Evolutionary conservation across 306 rosid genomes (phyloP).

Genomic region (Coriaria nepalensis): DNA sequence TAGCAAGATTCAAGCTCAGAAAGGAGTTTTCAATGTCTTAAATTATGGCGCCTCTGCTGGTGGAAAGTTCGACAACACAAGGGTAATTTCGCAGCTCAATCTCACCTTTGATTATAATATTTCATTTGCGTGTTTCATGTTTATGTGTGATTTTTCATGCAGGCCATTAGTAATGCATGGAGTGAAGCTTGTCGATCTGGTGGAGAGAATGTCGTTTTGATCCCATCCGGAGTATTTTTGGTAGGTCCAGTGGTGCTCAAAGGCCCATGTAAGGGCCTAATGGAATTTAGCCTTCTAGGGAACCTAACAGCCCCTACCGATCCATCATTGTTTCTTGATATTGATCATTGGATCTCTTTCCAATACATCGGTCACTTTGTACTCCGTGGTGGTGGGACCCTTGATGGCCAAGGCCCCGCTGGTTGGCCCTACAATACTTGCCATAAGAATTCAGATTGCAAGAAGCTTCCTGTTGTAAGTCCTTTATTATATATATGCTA

Average conservation of each 20-base stretch:
- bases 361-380: constrained; percentile 2
- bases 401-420: constrained; percentile 20
- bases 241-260: constrained; percentile 5
- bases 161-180: constrained; percentile 19
- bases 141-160: background rate
- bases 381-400: constrained; percentile 16
- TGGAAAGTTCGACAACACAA: constrained; percentile 17
- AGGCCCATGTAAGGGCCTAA: constrained; percentile 21
- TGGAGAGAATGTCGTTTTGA: constrained; percentile 9
- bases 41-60: constrained; percentile 10
- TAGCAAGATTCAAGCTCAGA: constrained; percentile 2
- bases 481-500: no score
- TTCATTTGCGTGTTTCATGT: background rate
- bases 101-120: background rate
- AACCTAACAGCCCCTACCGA: constrained; percentile 10
- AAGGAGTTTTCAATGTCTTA: constrained; percentile 4
- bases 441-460: background rate
- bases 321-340: background rate
- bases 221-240: constrained; percentile 17
- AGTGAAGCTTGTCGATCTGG: constrained; percentile 16
- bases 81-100: no score
- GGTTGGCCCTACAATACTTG: constrained; percentile 19
- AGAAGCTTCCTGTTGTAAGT: constrained; percentile 12
- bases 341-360: constrained; percentile 19
- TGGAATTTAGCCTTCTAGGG: constrained; percentile 7